A percentile compares a stretch with the other conserved stretches of the same genome.
Conservation (phyloP, 1,284 basidiomycete species). For the Microbotryum saponariae region DNA sequence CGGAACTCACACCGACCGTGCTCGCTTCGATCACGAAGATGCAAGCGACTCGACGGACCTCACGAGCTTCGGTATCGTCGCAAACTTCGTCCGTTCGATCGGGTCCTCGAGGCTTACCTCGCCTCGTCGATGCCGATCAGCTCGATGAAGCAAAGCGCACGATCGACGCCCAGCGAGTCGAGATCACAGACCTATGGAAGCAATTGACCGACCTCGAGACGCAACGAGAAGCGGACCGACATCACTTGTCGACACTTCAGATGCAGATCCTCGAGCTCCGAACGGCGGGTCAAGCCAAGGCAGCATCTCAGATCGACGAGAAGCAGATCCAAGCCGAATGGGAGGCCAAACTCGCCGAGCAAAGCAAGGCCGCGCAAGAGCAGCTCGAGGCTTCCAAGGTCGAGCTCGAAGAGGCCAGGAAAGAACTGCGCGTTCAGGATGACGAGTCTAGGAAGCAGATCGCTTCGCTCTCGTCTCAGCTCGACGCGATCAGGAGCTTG, state of each 20-base stretch:
- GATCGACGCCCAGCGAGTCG: conserved; percentile 10
- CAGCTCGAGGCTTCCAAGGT: conserved; percentile 14
- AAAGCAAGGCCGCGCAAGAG: not conserved
- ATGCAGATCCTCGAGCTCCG: too few species aligned
- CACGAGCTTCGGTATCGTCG: not conserved
- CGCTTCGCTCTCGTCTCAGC: conserved; percentile 4
- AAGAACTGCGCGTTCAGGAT: not conserved
- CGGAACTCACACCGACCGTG: not conserved
- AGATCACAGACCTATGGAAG: conserved; percentile 22
- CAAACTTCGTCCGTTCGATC: conserved; percentile 2
- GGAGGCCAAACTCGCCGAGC: not conserved
- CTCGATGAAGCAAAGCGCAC: conserved; percentile 9
- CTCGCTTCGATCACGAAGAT: conserved; percentile 9
- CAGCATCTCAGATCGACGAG: not conserved
- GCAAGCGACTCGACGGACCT: not conserved
- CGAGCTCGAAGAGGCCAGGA: conserved; percentile 13
- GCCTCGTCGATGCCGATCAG: conserved; percentile 2
- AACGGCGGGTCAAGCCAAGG: too few species aligned
- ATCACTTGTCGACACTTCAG: not conserved
- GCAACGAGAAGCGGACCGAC: conserved; percentile 16
- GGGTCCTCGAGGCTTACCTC: too few species aligned
- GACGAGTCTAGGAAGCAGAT: not conserved
- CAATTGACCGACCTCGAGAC: conserved; percentile 18
- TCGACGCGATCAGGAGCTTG: not conserved
- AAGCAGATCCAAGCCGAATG: not conserved